Evolutionary conservation across 1,284 basidiomycete species (phyloP).

Genomic region (Grifola frondosa): DNA sequence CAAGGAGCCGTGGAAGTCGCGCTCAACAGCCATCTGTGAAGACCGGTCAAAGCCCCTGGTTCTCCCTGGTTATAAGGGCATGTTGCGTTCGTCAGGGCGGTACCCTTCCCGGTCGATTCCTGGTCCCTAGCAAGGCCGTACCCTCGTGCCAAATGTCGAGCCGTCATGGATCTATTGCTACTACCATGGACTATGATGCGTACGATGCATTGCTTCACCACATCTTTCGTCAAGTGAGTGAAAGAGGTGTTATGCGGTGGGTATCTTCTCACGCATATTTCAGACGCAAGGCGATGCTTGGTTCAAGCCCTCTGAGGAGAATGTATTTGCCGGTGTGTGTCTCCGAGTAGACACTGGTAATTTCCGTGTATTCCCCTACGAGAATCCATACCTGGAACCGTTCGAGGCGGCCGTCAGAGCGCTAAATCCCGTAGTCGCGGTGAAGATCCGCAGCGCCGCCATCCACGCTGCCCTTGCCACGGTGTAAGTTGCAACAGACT

Average conservation of each 20-base stretch:
- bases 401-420: conserved; percentile 69
- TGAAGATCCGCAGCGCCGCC: conserved; percentile 79
- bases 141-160: no score
- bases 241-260: conserved; percentile 13
- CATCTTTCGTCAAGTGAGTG: conserved; percentile 49
- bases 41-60: no score
- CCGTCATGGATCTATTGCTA: no score
- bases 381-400: conserved; percentile 55
- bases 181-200: conserved; percentile 68
- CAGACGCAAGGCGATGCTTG: conserved; percentile 72
- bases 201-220: conserved; percentile 71
- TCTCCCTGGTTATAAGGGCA: no score
- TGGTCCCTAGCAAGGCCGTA: no score
- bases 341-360: conserved; percentile 59
- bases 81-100: no score
- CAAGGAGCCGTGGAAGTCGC: no score
- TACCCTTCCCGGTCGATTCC: no score
- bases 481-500: conserved; percentile 47
- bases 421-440: conserved; percentile 78
- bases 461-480: conserved; percentile 73
- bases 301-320: conserved; percentile 76
- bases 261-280: background rate
- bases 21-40: no score
- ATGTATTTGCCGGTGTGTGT: conserved; percentile 68
- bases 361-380: conserved; percentile 72